Conservation (phyloP, 345 rosid species). For the Syzygium aromaticum region DNA sequence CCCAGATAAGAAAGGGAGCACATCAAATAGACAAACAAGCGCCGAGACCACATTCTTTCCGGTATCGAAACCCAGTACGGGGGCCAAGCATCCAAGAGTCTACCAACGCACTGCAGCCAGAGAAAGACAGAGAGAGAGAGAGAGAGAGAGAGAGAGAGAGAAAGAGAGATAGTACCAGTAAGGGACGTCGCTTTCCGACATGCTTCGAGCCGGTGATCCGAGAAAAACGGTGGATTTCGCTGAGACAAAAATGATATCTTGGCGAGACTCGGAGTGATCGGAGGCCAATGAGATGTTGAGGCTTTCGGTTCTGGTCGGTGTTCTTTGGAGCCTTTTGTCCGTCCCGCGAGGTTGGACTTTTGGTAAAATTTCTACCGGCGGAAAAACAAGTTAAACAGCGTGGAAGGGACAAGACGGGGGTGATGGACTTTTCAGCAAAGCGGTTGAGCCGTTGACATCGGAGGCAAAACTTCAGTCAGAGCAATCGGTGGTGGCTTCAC, state of each 20-base stretch:
- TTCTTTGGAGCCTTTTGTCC: neutral
- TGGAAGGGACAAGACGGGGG: neutral
- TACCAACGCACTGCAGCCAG: neutral
- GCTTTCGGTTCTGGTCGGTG: neutral
- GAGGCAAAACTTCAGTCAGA: neutral
- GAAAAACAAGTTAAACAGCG: neutral
- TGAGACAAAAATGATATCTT: neutral
- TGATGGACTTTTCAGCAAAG: neutral
- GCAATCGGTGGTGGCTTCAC: neutral
- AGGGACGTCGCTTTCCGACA: slow-evolving; percentile 1
- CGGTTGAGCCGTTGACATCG: neutral
- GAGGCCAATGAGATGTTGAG: neutral
- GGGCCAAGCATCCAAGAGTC: neutral
- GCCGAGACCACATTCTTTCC: neutral
- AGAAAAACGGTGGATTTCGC: neutral
- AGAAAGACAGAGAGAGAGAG: neutral
- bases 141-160: neutral
- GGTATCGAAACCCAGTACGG: neutral
- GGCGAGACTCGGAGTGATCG: neutral
- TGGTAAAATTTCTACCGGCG: neutral
- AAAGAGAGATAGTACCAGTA: neutral
- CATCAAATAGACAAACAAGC: neutral
- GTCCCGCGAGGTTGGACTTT: neutral
- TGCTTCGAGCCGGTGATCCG: neutral
- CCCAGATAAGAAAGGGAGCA: neutral